Percentiles rank a stretch among this genome's conserved stretches.
Conservation (phyloP, 176 grass and related monocot species). For the Hyparrhenia diplandra region DNA sequence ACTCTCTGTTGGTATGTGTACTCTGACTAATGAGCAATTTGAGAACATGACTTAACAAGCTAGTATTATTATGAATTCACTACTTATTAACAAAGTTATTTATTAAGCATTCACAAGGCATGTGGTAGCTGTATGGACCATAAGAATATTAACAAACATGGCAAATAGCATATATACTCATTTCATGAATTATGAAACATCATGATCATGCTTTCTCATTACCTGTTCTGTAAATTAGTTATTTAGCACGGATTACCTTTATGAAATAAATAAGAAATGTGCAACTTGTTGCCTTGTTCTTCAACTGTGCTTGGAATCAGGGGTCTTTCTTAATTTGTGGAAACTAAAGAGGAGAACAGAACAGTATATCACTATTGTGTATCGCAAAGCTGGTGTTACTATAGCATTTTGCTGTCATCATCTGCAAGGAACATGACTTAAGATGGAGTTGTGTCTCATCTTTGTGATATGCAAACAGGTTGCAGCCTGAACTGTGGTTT, state of each 20-base stretch:
- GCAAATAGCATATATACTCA: background rate
- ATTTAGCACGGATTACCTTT: constrained; percentile 34
- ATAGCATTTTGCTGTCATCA: constrained; percentile 31
- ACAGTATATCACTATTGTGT: constrained; percentile 36
- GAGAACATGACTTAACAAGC: background rate
- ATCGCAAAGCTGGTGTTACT: constrained; percentile 39
- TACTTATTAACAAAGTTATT: background rate
- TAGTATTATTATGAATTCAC: background rate
- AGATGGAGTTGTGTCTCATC: constrained; percentile 32
- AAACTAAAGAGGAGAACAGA: constrained; percentile 46
- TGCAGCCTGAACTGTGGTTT: constrained; percentile 36
- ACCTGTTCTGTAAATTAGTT: constrained; percentile 21
- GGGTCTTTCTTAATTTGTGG: constrained; percentile 41
- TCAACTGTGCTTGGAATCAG: constrained; percentile 45
- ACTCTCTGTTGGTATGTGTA: constrained; percentile 68
- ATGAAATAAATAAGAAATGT: constrained; percentile 18
- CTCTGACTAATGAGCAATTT: background rate
- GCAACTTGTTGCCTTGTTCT: constrained; percentile 42
- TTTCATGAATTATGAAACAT: constrained; percentile 17
- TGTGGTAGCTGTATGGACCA: constrained; percentile 1
- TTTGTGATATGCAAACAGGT: constrained; percentile 38
- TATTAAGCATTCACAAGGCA: background rate
- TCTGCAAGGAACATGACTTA: constrained; percentile 37
- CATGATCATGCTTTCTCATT: constrained; percentile 1
- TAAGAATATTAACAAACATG: background rate